phyloP scores from a whole-genome alignment of 2,329 filamentous ascomycete species.

The Paramyrothecium roridum region DNA sequence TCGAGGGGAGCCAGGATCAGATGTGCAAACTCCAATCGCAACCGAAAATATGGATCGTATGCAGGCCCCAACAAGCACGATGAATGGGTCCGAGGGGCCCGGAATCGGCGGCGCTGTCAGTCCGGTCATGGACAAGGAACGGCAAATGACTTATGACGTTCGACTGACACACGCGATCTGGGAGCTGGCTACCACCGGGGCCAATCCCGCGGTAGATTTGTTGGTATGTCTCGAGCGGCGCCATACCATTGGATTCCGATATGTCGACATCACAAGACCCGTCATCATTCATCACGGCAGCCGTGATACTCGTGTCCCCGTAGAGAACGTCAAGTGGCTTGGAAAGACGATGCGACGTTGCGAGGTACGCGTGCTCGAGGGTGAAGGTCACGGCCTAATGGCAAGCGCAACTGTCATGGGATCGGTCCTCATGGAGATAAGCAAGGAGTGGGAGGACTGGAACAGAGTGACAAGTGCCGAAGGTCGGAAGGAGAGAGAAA shows the following conservation, averaged over 20 bases:
- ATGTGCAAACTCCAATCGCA: slow-evolving; percentile 21
- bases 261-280: slow-evolving; percentile 88
- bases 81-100: slow-evolving; percentile 21
- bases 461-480: slow-evolving; percentile 54
- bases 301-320: slow-evolving; percentile 84
- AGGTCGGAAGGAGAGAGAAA: slow-evolving; percentile 27
- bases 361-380: slow-evolving; percentile 85
- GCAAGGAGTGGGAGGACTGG: slow-evolving; percentile 91
- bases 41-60: slow-evolving; percentile 50
- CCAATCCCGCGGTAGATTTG: slow-evolving; percentile 91
- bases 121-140: slow-evolving; percentile 65
- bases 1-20: slow-evolving; percentile 15
- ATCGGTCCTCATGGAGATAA: slow-evolving; percentile 89
- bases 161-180: slow-evolving; percentile 91
- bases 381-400: slow-evolving; percentile 94
- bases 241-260: slow-evolving; percentile 91
- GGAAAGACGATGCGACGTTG: slow-evolving; percentile 91
- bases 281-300: slow-evolving; percentile 94
- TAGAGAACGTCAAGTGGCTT: slow-evolving; percentile 93
- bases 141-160: slow-evolving; percentile 74
- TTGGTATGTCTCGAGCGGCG: slow-evolving; percentile 88
- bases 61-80: slow-evolving; percentile 24
- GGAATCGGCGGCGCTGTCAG: slow-evolving; percentile 54
- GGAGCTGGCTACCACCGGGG: slow-evolving; percentile 85
- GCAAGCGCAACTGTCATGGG: slow-evolving; percentile 92